A percentile compares a stretch with the other conserved stretches of the same genome.
Conservation (phyloP, 2,329 filamentous ascomycete species). For the Phaeomoniella chlamydospora region DNA sequence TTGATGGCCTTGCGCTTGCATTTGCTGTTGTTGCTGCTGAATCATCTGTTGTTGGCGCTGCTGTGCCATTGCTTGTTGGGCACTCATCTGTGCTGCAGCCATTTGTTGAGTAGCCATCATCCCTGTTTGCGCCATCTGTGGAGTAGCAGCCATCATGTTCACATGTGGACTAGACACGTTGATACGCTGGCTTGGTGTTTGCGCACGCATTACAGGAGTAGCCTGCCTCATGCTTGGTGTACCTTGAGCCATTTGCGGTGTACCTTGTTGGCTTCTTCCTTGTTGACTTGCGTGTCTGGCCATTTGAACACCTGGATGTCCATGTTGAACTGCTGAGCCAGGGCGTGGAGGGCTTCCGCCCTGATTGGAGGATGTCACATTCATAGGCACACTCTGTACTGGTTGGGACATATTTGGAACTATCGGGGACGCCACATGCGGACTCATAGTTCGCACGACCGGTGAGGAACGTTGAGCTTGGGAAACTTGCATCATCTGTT, state of each 20-base stretch:
- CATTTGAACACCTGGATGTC: constrained; percentile 31
- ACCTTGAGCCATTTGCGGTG: constrained; percentile 30
- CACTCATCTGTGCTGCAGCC: constrained; percentile 20
- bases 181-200: constrained; percentile 28
- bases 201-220: constrained; percentile 31
- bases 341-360: constrained; percentile 30
- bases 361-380: constrained; percentile 26
- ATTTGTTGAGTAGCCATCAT: constrained; percentile 25
- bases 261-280: constrained; percentile 30
- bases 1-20: constrained; percentile 28
- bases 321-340: constrained; percentile 30
- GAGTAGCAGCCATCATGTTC: constrained; percentile 25
- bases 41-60: constrained; percentile 26
- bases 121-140: constrained; percentile 25
- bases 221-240: constrained; percentile 30
- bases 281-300: constrained; percentile 27
- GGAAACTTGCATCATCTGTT: constrained; percentile 16
- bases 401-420: constrained; percentile 23
- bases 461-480: constrained; percentile 31
- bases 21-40: constrained; percentile 24
- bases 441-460: constrained; percentile 30
- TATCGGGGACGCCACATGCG: constrained; percentile 27
- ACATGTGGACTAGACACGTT: constrained; percentile 28
- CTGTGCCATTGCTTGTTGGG: constrained; percentile 13
- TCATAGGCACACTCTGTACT: constrained; percentile 24